A percentile compares a stretch with the other conserved stretches of the same genome.
These are phyloP conservation scores for Cucumis melo DNA, from an alignment of 306 rosid genomes.

Conservation along the genomic window DNA sequence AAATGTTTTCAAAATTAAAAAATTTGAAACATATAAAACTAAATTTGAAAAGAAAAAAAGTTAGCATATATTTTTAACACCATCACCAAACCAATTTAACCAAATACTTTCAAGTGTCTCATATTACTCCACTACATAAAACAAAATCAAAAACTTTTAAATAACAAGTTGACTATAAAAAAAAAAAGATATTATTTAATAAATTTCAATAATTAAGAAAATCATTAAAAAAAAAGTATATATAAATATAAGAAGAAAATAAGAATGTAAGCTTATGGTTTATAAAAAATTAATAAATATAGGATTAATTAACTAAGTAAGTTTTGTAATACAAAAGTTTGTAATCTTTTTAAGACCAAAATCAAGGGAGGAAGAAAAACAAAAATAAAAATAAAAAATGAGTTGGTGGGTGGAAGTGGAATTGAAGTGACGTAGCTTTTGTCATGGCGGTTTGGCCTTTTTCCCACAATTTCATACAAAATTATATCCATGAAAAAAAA, in stretches of 20 bases:
- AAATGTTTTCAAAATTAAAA: not conserved
- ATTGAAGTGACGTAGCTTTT: not conserved
- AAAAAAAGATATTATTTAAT: not conserved
- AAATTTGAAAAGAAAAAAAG: not conserved
- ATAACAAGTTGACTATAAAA: not conserved
- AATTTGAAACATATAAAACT: not conserved
- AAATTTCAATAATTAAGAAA: not conserved
- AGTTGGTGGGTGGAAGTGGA: not conserved
- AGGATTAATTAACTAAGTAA: not conserved
- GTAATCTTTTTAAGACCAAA: not conserved
- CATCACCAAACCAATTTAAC: not conserved
- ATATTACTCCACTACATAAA: not conserved
- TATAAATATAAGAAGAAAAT: not conserved
- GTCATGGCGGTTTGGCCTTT: conserved; percentile 7
- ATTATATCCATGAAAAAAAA: not conserved
- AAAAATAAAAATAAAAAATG: not conserved
- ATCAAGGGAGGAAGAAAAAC: not conserved
- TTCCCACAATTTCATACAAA: not conserved
- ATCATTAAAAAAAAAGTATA: too few relatives aligned
- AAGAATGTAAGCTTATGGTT: not conserved
- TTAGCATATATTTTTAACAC: not conserved
- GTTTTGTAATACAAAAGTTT: not conserved
- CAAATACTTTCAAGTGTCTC: not conserved
- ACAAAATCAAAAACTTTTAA: not conserved
- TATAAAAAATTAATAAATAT: not conserved